Evolutionary conservation across 768 basidiomycete genomes (phyloP).

Genomic region (Lentinus tigrinus): DNA sequence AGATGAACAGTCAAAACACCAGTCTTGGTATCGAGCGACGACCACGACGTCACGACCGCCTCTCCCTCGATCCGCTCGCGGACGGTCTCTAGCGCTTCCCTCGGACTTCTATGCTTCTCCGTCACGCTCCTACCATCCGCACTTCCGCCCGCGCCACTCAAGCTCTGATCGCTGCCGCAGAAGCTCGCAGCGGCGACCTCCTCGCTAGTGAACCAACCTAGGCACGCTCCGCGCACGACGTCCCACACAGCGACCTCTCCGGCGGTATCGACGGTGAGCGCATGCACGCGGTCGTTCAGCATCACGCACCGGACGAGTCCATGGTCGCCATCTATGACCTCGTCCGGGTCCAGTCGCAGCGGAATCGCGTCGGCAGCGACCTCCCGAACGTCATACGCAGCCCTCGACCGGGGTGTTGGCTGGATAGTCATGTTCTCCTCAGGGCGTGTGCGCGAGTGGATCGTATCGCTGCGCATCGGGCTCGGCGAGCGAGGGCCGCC

Average conservation of each 20-base stretch:
- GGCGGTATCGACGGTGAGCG: conserved; percentile 84
- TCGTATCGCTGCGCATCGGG: conserved; percentile 26
- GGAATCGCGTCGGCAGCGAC: conserved; percentile 76
- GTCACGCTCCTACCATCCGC: conserved; percentile 41
- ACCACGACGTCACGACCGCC: conserved; percentile 83
- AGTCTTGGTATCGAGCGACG: conserved; percentile 83
- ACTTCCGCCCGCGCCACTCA: conserved; percentile 44
- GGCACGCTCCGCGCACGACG: conserved; percentile 73
- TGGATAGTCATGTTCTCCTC: conserved; percentile 37
- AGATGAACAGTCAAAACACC: conserved; percentile 88
- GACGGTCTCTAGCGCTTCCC: conserved; percentile 85
- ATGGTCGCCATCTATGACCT: conserved; percentile 68
- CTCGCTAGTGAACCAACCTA: conserved; percentile 64
- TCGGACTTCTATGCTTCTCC: conserved; percentile 60
- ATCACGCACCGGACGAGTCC: conserved; percentile 83
- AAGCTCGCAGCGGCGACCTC: conserved; percentile 63
- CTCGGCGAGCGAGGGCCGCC: conserved; percentile 3
- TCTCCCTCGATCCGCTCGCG: conserved; percentile 94
- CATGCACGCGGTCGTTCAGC: conserved; percentile 87
- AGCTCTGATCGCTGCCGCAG: conserved; percentile 44
- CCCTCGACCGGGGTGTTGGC: conserved; percentile 39
- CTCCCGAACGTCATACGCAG: conserved; percentile 70
- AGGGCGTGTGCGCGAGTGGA: conserved; percentile 19
- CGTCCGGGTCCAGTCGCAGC: conserved; percentile 54
- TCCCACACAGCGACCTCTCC: conserved; percentile 94